phyloP scores from a whole-genome alignment of 2,329 filamentous ascomycete genomes.

The Nemania sp. region DNA sequence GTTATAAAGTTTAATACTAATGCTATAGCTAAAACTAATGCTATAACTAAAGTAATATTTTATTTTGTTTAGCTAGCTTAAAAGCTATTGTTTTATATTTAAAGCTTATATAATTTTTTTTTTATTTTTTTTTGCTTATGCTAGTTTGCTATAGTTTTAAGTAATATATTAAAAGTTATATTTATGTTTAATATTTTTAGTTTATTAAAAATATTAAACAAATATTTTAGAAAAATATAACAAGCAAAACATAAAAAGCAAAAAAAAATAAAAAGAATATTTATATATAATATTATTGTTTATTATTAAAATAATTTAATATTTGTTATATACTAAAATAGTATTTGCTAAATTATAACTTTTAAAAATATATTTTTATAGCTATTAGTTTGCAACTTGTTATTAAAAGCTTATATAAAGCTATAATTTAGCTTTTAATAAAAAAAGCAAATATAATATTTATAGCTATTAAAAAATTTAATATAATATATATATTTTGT shows the following conservation, averaged over 20 bases:
- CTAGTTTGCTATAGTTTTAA: too few relatives aligned
- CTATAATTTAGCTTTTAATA: background rate
- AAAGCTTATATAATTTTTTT: background rate
- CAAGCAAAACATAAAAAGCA: background rate
- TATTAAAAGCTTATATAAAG: background rate
- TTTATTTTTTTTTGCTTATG: background rate
- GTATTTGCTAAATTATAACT: background rate
- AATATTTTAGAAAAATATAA: background rate
- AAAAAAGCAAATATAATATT: background rate
- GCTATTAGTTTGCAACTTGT: background rate
- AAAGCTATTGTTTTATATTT: background rate
- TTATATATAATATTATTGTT: background rate
- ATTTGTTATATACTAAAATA: background rate
- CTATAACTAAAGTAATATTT: too few relatives aligned
- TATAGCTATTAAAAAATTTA: background rate
- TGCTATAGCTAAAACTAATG: too few relatives aligned
- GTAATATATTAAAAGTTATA: too few relatives aligned
- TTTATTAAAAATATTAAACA: background rate
- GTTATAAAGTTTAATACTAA: too few relatives aligned
- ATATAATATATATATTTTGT: background rate
- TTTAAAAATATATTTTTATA: background rate
- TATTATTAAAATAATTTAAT: background rate
- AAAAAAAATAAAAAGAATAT: background rate
- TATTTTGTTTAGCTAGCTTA: background rate
- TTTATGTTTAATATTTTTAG: too few relatives aligned